Evolutionary conservation across 108 stramenopile species (phyloP), one percentile per base, ranked within the genome.

Genomic region (Nitzschia sp.): DNA sequence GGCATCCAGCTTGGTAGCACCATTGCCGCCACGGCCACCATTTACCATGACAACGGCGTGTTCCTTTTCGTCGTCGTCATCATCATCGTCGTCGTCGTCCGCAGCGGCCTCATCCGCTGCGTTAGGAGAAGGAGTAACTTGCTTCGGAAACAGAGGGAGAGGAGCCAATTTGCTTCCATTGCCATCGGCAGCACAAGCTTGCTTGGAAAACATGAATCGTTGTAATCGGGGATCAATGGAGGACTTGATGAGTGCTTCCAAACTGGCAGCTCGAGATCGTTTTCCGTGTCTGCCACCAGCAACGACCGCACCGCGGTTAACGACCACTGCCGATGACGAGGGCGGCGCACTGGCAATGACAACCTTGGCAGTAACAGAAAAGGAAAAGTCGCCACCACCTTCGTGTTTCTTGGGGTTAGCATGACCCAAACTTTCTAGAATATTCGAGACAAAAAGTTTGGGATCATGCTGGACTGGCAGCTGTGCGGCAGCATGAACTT

Each of bases 211-310:
- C 85, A 86, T 86, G 42, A 70, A 54, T 15, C 47, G 21, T 31
- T 72, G 72, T 29, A 86, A 56, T 15, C 47, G 32, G 3, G 79
- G 82, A 69, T 83, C 54, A 25, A 86, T 64, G 0, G 79, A 80
- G 1, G 77, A 46, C 45, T 79, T 77, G 25, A 86, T 34, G 38
- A 81, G 9, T n/a, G 80, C 82, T 57, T 86, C 82, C 21, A 86
- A 31, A 33, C 60, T 77, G 9, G 70, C 79, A 6, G 73, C 58
- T 5, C 70, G 46, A 2, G 80, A 66, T 35, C 79, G 66, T 64
- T 78, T 79, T 33, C 79, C 79, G 27, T 62, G 61, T 6, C 75
- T 48, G 11, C 59, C 74, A n/a, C n/a, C n/a, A n/a, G n/a, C n/a
- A 26, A 34, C 42, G 21, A 26, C 42, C 23, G 61, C 9, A 15